Evolutionary conservation across 805 yeast genomes (phyloP).

Genomic region (Nadsonia fulvescens): DNA sequence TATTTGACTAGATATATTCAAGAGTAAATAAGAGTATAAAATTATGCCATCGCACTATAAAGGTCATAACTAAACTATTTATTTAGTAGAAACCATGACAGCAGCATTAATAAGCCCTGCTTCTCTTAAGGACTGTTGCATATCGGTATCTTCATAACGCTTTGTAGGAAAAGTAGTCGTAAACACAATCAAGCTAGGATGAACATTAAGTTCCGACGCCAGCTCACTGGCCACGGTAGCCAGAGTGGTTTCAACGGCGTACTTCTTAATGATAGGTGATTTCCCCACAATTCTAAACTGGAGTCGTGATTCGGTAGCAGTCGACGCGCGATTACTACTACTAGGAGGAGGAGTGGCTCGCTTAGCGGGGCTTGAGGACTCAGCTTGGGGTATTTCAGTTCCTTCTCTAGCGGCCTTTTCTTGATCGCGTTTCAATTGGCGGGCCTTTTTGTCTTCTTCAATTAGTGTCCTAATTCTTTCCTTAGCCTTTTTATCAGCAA

Average conservation of each 20-base stretch:
- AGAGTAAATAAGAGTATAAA: too few relatives aligned
- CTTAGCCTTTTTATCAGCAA: constrained; percentile 16
- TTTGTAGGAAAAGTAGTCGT: constrained; percentile 18
- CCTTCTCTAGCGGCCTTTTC: constrained; percentile 6
- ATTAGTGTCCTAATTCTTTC: constrained; percentile 17
- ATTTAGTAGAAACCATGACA: constrained; percentile 10
- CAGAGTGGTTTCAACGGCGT: constrained; percentile 14
- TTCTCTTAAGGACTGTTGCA: constrained; percentile 14
- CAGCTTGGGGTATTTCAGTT: constrained; percentile 6
- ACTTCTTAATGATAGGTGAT: constrained; percentile 13
- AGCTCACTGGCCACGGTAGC: constrained; percentile 14
- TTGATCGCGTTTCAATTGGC: constrained; percentile 11
- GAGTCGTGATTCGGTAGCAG: constrained; percentile 12
- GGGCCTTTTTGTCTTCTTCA: constrained; percentile 19
- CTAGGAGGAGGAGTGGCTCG: constrained; percentile 6
- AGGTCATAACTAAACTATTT: too few relatives aligned
- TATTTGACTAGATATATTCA: too few relatives aligned
- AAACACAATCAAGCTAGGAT: constrained; percentile 11
- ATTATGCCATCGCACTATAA: too few relatives aligned
- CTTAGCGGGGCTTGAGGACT: constrained; percentile 9
- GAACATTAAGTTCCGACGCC: constrained; percentile 10
- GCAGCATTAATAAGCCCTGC: constrained; percentile 18
- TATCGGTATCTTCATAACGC: constrained; percentile 10
- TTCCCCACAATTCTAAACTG: constrained; percentile 12
- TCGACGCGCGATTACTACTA: constrained; percentile 6